Conservation (phyloP, 2,329 filamentous ascomycete species). For the Penicillium sp. region DNA sequence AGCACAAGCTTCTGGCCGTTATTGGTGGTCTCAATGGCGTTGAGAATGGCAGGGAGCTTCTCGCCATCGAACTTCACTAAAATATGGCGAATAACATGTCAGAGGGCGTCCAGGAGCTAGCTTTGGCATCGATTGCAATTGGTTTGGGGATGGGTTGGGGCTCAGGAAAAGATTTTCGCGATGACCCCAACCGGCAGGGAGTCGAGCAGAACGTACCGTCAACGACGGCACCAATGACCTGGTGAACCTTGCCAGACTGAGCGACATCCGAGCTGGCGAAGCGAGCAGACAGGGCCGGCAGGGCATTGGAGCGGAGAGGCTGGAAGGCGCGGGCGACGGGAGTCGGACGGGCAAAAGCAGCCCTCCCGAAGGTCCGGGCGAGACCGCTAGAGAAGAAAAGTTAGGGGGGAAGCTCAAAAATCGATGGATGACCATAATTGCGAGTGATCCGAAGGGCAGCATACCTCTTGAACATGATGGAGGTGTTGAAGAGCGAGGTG, state of each 20-base stretch:
- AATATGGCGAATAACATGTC: conserved; percentile 26
- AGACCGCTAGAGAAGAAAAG: conserved; percentile 50
- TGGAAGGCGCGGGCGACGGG: conserved; percentile 52
- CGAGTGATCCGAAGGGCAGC: conserved; percentile 20
- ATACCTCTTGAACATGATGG: conserved; percentile 59
- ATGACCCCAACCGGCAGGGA: conserved; percentile 21
- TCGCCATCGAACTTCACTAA: conserved; percentile 94
- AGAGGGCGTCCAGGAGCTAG: conserved; percentile 23
- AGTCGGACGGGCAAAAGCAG: conserved; percentile 53
- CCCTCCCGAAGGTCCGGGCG: conserved; percentile 59
- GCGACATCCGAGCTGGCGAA: conserved; percentile 56
- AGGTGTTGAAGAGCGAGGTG: conserved; percentile 43
- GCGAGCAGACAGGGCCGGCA: conserved; percentile 55
- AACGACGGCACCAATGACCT: conserved; percentile 98
- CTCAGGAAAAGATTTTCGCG: conserved; percentile 42
- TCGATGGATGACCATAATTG: conserved; percentile 13
- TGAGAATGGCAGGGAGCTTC: conserved; percentile 93
- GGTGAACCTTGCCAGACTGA: conserved; percentile 59
- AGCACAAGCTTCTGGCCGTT: conserved; percentile 90
- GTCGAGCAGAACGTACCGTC: conserved; percentile 63
- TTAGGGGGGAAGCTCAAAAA: conserved; percentile 28
- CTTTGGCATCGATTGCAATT: conserved; percentile 28
- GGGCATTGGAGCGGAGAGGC: conserved; percentile 52
- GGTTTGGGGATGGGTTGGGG: conserved; percentile 34
- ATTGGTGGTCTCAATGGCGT: conserved; percentile 88